Percentiles rank a stretch among this genome's conserved stretches.
phyloP scores from a whole-genome alignment of 1,284 basidiomycete species.

The Rhodotorula sp. region DNA sequence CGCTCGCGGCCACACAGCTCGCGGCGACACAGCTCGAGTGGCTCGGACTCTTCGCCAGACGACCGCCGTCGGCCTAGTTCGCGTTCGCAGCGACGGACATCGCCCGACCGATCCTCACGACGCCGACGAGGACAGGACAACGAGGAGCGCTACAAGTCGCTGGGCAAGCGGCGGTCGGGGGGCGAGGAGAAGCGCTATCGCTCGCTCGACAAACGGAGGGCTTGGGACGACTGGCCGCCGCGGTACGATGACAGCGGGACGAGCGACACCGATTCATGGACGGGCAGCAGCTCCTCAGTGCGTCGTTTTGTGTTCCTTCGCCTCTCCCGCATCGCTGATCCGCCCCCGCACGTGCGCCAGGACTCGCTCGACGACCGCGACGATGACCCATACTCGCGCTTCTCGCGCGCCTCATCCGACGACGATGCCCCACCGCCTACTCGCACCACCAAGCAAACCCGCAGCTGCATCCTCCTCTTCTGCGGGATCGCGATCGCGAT shows the following conservation, averaged over 20 bases:
- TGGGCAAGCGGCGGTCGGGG: background rate
- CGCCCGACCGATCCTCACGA: too few species aligned
- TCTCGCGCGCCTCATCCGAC: background rate
- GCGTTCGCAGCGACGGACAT: too few species aligned
- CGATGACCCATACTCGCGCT: background rate
- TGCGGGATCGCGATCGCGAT: slow-evolving; percentile 17
- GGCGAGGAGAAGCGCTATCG: background rate
- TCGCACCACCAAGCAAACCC: background rate
- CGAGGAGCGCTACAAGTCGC: too few species aligned
- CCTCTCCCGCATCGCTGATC: background rate
- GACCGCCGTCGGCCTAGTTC: too few species aligned
- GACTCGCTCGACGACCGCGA: background rate
- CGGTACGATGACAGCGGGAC: slow-evolving; percentile 6
- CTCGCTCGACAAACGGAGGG: slow-evolving; percentile 4
- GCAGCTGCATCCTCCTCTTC: slow-evolving; percentile 4
- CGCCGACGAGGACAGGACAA: too few species aligned
- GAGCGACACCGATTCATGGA: slow-evolving; percentile 1
- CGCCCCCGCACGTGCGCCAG: too few species aligned
- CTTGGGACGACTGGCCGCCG: slow-evolving; percentile 4
- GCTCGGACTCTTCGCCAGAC: too few species aligned
- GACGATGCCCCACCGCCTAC: background rate
- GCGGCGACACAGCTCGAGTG: too few species aligned
- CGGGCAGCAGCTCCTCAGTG: background rate
- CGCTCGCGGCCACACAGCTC: too few species aligned
- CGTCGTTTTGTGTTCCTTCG: background rate